phyloP scores from a whole-genome alignment of 177 flowering plant species.

The Vitis hybrid region DNA sequence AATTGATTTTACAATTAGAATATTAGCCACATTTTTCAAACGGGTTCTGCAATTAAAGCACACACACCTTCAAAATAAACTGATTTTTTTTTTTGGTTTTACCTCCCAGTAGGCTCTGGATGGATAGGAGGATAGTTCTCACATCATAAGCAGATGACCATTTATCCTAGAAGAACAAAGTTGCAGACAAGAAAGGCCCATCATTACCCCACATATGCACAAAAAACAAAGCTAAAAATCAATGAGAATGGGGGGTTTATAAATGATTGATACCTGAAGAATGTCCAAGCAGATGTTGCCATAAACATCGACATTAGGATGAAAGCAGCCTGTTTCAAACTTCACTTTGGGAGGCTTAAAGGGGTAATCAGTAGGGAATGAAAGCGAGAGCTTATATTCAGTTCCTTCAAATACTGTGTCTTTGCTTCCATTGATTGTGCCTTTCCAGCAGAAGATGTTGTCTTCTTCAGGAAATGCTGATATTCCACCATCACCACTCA shows the following conservation, averaged over 20 bases:
- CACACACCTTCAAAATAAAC: not conserved
- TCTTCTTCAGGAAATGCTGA: conserved; percentile 95
- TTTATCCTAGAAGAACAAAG: conserved; percentile 53
- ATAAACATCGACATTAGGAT: conserved; percentile 81
- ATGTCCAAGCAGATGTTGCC: conserved; percentile 98
- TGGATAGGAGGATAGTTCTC: conserved; percentile 81
- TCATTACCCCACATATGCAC: no score
- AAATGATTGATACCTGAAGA: conserved; percentile 64
- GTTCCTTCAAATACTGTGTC: conserved; percentile 95
- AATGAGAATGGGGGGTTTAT: not conserved
- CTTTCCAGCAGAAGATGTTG: conserved; percentile 92
- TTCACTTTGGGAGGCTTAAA: conserved; percentile 94
- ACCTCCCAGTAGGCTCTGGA: conserved; percentile 92
- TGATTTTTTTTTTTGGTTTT: not conserved
- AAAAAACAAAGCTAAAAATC: not conserved
- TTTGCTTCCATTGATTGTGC: conserved; percentile 86
- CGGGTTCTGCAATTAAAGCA: not conserved
- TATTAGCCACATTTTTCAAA: not conserved
- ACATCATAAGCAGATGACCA: conserved; percentile 99
- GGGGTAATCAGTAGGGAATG: conserved; percentile 80
- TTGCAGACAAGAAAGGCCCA: no score
- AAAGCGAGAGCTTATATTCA: conserved; percentile 77
- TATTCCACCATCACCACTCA: conserved; percentile 84
- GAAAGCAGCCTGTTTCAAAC: conserved; percentile 83
- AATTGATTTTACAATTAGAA: not conserved